Evolutionary conservation across 192 early-diverging fungal species (phyloP), one percentile per base, ranked within the genome.

Genomic region (Linderina pennispora): DNA sequence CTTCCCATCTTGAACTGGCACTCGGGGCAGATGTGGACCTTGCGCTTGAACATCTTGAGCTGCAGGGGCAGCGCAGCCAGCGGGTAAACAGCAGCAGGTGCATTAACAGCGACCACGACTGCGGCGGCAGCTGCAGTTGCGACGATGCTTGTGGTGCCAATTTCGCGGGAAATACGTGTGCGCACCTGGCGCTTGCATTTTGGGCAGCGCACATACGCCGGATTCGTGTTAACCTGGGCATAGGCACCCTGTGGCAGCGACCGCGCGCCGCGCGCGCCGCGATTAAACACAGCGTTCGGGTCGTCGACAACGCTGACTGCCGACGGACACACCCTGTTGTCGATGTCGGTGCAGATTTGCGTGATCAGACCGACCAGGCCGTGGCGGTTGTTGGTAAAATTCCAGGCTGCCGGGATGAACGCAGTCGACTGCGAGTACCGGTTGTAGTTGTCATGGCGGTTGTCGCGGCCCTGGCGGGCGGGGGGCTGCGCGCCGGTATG

Each of bases 1-100:
- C 62, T 69, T 11, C 65, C 65, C 17, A 69, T 23, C 28, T 69
- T 69, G 54, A 48, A 69, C 19, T 62, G 61, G 50, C 65, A 69
- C 13, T 17, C 39, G 1, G 65, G 58, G 20, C 65, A 68, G 45
- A 57, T 61, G 31, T 68, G 65, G 10, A 56, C 33, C 25, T 45
- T 46, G 3, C 53, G 45, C 10, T 68, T 45, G 40, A 68, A 44
- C 23, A 58, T 48, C 26, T 44, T 61, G 40, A 68, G 37, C 45
- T 68, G 65, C 47, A 68, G 48, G 3, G 65, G 65, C 32, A 68
- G 39, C 48, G 59, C 36, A 5, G 65, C 58, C 25, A 68, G 35
- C 3, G 65, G 65, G 14, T 61, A 48, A 33, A 68, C 23, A 0
- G 58, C 53, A 19, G 44, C 33, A 23, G 64, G 64, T 2, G 55